These are phyloP conservation scores for Boletus eberwhitei DNA, from an alignment of 768 basidiomycete genomes.

Conservation along the genomic window DNA sequence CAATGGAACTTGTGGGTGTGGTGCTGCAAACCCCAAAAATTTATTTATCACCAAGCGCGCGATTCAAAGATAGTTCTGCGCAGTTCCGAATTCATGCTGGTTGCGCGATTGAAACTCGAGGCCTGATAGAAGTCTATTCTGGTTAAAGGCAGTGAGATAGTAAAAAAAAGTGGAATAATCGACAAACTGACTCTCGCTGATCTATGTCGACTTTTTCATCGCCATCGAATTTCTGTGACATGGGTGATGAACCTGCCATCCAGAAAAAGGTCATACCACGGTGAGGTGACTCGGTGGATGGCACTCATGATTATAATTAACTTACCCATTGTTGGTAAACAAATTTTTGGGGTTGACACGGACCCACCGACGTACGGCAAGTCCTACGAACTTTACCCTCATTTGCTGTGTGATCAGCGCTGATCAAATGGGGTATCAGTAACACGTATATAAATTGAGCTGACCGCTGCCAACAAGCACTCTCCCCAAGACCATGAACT, in stretches of 20 bases:
- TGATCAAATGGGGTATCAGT: not conserved
- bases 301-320: too few relatives aligned
- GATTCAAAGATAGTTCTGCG: not conserved
- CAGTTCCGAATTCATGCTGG: not conserved
- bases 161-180: not conserved
- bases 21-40: not conserved
- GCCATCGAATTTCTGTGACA: not conserved
- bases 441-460: constrained; percentile 1
- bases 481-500: constrained; percentile 16
- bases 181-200: not conserved
- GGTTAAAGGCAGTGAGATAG: not conserved
- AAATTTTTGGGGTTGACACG: not conserved
- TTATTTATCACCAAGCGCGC: not conserved
- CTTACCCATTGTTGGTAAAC: too few relatives aligned
- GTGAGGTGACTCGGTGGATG: not conserved
- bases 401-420: constrained; percentile 9
- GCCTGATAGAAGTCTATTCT: not conserved
- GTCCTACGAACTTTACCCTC: not conserved
- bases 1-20: not conserved
- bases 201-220: not conserved
- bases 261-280: too few relatives aligned
- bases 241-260: not conserved
- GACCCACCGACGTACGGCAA: not conserved
- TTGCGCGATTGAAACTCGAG: not conserved
- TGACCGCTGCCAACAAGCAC: too few relatives aligned